Evolutionary conservation across 305 asterid genomes (phyloP), one percentile per base, ranked within the genome.

Genomic region (Fraxinus nigra): DNA sequence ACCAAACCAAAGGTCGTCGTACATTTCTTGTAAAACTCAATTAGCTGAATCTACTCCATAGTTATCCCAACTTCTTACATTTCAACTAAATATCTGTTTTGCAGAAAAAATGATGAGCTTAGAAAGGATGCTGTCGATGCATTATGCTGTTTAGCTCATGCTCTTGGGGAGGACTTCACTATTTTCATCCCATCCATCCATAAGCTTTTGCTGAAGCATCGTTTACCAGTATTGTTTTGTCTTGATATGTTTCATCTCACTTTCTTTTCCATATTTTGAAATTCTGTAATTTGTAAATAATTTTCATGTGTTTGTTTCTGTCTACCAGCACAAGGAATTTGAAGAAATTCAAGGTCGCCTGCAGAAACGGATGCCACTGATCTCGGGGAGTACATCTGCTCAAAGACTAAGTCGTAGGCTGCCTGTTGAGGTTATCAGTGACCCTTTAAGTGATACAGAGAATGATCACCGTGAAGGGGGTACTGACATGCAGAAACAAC

Each of bases 101-200:
- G 85, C 97, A 96, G 99, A 85, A 93, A 90, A 87, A 96, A 87
- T 85, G 93, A 92, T 63, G 99, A 93, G 87, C 94, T 96, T 72
- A 90, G 98, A 82, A 96, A 88, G 87, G 99, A 96, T 80, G 93
- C 97, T 35, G 93, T 94, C 59, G 99, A 96, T 85, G 98, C 99
- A 84, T 93, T 96, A 63, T 93, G 98, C 78, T 93, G 98, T 86
- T 90, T 96, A 63, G 99, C 99, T 85, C 95, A 93, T 87, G 93
- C 98, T 85, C 97, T 94, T 82, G 98, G 99, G 83, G 99, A 94
- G 85, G 98, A 94, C 86, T 96, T 96, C 89, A 82, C 98, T 78
- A 96, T 96, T 84, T 96, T 94, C 88, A 89, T 92, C 85, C 96
- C 94, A 46, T 94, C 99, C 78, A 92, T 94, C 84, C 97, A 89